Percentiles rank a stretch among this genome's conserved stretches.
Conservation (phyloP, 2,329 filamentous ascomycete species). For the Fusarium cicatricum region DNA sequence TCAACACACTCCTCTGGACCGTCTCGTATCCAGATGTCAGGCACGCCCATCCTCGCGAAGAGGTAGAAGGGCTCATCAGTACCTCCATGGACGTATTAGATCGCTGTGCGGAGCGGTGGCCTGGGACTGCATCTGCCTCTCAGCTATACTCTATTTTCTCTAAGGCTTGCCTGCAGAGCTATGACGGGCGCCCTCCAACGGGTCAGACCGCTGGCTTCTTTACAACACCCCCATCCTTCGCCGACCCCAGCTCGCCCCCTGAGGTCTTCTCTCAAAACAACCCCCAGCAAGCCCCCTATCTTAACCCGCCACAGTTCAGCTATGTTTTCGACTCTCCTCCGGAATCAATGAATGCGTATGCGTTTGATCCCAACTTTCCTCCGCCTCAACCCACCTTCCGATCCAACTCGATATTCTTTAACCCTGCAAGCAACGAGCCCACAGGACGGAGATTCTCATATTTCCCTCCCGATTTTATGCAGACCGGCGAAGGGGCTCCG, state of each 20-base stretch:
- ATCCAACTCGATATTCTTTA: slow-evolving; percentile 72
- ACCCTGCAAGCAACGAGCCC: slow-evolving; percentile 62
- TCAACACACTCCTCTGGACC: slow-evolving; percentile 92
- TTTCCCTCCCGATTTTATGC: slow-evolving; percentile 65
- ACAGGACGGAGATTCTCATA: slow-evolving; percentile 68
- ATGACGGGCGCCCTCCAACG: slow-evolving; percentile 63
- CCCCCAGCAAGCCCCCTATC: slow-evolving; percentile 51
- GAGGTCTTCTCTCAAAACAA: slow-evolving; percentile 43
- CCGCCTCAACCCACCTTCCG: slow-evolving; percentile 64
- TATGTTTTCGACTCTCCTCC: slow-evolving; percentile 65
- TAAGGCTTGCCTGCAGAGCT: slow-evolving; percentile 86
- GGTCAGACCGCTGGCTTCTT: slow-evolving; percentile 44
- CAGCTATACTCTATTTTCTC: slow-evolving; percentile 89
- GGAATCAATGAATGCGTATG: slow-evolving; percentile 60
- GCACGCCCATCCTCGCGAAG: slow-evolving; percentile 72
- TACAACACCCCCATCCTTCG: slow-evolving; percentile 46
- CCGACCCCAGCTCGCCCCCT: slow-evolving; percentile 45
- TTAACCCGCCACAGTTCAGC: slow-evolving; percentile 63
- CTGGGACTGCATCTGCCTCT: slow-evolving; percentile 83
- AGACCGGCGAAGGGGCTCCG: slow-evolving; percentile 44
- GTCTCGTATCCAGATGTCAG: slow-evolving; percentile 88
- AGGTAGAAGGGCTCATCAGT: slow-evolving; percentile 78
- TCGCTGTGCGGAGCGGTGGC: slow-evolving; percentile 87
- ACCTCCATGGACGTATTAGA: slow-evolving; percentile 81
- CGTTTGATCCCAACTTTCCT: slow-evolving; percentile 53